Evolutionary conservation across 352 stramenopile genomes (phyloP).

Genomic region (Lagenidium sp.): DNA sequence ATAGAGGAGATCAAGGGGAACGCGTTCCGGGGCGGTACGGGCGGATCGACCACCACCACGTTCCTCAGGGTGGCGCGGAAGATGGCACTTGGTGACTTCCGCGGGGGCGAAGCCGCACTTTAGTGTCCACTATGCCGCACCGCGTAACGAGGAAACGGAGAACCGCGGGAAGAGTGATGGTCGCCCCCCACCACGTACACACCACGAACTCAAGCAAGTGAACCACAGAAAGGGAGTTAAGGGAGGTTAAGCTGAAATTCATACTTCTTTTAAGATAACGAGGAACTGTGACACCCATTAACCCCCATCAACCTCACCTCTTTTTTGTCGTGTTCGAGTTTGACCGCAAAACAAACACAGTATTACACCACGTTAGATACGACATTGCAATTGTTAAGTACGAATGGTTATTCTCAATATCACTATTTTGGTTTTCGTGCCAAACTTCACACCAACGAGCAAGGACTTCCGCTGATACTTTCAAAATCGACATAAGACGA

Average conservation of each 20-base stretch:
- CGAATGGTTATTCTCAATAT: no score
- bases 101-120: constrained; percentile 16
- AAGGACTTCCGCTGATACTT: no score
- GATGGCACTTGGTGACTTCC: constrained; percentile 10
- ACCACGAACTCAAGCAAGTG: constrained; percentile 10
- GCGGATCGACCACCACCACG: neutral
- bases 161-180: constrained; percentile 26
- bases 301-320: neutral
- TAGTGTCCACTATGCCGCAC: constrained; percentile 23
- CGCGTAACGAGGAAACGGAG: constrained; percentile 20
- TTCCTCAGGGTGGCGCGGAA: constrained; percentile 14
- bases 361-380: neutral
- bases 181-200: constrained; percentile 10
- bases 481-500: no score
- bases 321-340: neutral
- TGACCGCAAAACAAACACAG: neutral
- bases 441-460: no score
- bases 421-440: no score
- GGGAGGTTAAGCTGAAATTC: constrained; percentile 2
- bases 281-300: neutral
- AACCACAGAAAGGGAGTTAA: constrained; percentile 4
- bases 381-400: neutral
- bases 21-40: constrained; percentile 10
- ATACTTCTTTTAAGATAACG: neutral
- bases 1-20: constrained; percentile 19